These are phyloP conservation scores for Septoria petroselini DNA, from an alignment of 2,329 filamentous ascomycete genomes.

Conservation along the genomic window DNA sequence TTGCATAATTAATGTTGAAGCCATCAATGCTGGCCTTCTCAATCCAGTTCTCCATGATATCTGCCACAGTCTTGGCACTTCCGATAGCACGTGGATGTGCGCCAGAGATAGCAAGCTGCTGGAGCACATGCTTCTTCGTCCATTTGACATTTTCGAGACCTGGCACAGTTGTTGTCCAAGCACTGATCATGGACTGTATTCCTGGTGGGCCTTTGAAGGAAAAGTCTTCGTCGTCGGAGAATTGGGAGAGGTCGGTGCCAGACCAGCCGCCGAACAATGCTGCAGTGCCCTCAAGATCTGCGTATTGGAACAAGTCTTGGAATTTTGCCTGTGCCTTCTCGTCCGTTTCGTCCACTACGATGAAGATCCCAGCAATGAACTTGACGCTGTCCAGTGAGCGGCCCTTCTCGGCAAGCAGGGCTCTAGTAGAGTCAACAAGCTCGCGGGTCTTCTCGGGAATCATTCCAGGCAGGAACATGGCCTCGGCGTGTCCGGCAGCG, in stretches of 20 bases:
- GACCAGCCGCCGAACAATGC: slow-evolving; percentile 50
- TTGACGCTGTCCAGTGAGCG: slow-evolving; percentile 44
- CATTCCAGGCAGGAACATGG: slow-evolving; percentile 49
- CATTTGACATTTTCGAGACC: slow-evolving; percentile 44
- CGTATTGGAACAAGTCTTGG: slow-evolving; percentile 44
- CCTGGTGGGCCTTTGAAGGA: slow-evolving; percentile 41
- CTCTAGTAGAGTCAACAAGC: slow-evolving; percentile 45
- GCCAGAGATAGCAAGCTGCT: slow-evolving; percentile 45
- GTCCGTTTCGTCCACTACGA: slow-evolving; percentile 47
- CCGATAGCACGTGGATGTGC: slow-evolving; percentile 41
- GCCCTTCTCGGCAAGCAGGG: slow-evolving; percentile 41
- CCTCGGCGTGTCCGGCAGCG: slow-evolving; percentile 45
- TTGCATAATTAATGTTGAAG: slow-evolving; percentile 46
- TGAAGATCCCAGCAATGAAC: slow-evolving; percentile 45
- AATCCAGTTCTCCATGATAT: slow-evolving; percentile 49
- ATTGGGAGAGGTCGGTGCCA: slow-evolving; percentile 45
- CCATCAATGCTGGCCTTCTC: slow-evolving; percentile 45
- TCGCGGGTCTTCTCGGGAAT: slow-evolving; percentile 43
- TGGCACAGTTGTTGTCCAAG: slow-evolving; percentile 46
- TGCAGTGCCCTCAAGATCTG: slow-evolving; percentile 45
- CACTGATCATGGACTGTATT: slow-evolving; percentile 46
- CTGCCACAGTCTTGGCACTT: slow-evolving; percentile 44
- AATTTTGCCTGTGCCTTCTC: slow-evolving; percentile 46
- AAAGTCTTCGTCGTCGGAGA: slow-evolving; percentile 48
- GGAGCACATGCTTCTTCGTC: slow-evolving; percentile 47